These are phyloP conservation scores for Beauveria caledonica DNA, from an alignment of 2,329 filamentous ascomycete species.

Conservation along the genomic window DNA sequence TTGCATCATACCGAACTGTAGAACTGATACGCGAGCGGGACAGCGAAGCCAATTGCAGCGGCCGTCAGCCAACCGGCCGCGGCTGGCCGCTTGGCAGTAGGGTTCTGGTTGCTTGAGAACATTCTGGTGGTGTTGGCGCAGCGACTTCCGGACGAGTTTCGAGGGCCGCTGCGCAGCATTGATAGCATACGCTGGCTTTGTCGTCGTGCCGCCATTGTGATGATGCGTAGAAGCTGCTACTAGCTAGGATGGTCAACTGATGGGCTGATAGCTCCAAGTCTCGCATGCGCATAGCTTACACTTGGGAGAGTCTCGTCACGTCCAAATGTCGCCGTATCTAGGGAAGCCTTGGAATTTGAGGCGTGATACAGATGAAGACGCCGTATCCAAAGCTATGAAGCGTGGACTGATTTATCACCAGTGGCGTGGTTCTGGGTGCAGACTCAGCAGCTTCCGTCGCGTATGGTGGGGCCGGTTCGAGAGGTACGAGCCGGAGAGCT, in stretches of 20 bases:
- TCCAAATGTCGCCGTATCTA: not conserved
- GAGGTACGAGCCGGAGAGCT: not conserved
- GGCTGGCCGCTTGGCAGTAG: slow-evolving; percentile 16
- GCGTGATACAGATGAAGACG: not conserved
- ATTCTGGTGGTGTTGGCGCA: slow-evolving; percentile 20
- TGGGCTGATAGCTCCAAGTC: not conserved
- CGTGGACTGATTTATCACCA: slow-evolving; percentile 9
- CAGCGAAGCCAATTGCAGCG: slow-evolving; percentile 41
- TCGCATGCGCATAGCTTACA: not conserved
- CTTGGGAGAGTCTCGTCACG: not conserved
- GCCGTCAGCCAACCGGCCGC: slow-evolving; percentile 25
- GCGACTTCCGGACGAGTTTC: slow-evolving; percentile 18
- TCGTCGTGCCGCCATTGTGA: slow-evolving; percentile 24
- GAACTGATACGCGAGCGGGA: slow-evolving; percentile 50
- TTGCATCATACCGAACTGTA: not conserved
- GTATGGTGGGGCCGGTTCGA: not conserved
- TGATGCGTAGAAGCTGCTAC: not conserved
- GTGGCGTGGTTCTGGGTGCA: slow-evolving; percentile 6
- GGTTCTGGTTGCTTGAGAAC: slow-evolving; percentile 19
- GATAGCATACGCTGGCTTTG: slow-evolving; percentile 23
- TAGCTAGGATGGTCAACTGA: not conserved
- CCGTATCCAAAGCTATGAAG: not conserved
- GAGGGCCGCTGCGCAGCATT: slow-evolving; percentile 20
- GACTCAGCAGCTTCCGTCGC: slow-evolving; percentile 6
- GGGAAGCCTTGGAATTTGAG: not conserved